Conservation (phyloP, 176 grass and related monocot genomes). For the Hyparrhenia diplandra region DNA sequence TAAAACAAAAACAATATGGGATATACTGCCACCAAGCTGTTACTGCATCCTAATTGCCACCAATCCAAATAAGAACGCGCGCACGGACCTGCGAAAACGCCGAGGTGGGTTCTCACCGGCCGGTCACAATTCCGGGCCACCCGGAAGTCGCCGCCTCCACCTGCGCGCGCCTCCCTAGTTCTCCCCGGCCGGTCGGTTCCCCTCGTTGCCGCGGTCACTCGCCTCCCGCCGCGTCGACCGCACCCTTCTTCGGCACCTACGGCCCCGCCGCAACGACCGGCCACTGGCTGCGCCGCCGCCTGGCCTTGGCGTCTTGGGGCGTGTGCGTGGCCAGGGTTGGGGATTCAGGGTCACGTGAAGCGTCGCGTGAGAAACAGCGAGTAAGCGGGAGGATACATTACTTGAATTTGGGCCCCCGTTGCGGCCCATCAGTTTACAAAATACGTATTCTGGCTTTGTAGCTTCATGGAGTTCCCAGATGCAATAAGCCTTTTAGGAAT, state of each 20-base stretch:
- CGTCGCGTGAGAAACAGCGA: neutral
- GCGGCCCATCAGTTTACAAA: neutral
- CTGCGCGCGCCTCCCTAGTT: neutral
- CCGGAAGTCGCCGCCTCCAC: neutral
- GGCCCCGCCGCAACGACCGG: neutral
- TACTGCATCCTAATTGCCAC: neutral
- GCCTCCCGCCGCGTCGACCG: neutral
- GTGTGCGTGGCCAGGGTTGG: neutral
- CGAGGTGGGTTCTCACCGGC: neutral
- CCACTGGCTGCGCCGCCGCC: neutral
- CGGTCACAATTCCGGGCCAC: neutral
- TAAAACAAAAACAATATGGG: neutral
- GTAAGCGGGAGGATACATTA: neutral
- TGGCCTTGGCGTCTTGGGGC: no score
- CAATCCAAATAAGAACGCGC: neutral
- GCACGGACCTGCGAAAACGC: neutral
- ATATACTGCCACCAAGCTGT: neutral
- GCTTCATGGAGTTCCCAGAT: neutral
- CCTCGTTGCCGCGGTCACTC: neutral
- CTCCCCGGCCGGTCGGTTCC: neutral
- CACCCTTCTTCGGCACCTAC: neutral
- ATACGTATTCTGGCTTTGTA: neutral
- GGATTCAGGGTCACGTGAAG: neutral
- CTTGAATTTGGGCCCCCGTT: neutral
- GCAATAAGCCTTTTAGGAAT: neutral